A percentile compares a stretch with the other conserved stretches of the same genome.
Evolutionary conservation across 2,329 filamentous ascomycete species (phyloP).

Genomic region (Aspergillus ochraceoroseus): DNA sequence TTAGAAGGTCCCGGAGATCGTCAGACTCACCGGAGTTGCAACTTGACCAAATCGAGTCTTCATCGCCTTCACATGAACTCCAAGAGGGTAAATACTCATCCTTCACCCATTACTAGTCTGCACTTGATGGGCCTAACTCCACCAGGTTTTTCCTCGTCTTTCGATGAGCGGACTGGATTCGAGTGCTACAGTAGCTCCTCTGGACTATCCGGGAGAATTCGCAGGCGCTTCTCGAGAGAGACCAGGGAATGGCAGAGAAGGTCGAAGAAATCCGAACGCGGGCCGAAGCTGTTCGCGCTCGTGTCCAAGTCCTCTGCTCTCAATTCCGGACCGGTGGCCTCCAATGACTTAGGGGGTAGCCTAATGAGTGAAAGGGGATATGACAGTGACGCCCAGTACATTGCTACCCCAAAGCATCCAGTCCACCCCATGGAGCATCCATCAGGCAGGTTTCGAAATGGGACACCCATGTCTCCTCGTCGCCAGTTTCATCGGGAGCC

Average conservation of each 20-base stretch:
- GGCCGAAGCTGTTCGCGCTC: conserved; percentile 18
- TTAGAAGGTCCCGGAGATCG: conserved; percentile 19
- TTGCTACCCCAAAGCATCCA: conserved; percentile 32
- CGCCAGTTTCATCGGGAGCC: conserved; percentile 9
- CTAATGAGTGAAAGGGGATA: conserved; percentile 39
- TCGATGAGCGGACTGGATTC: conserved; percentile 8
- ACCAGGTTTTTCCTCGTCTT: conserved; percentile 11
- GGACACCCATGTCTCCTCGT: conserved; percentile 10
- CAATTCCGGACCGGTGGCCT: conserved; percentile 6
- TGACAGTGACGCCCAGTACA: conserved; percentile 42
- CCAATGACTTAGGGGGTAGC: conserved; percentile 30
- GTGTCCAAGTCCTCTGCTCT: conserved; percentile 17
- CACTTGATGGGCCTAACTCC: conserved; percentile 1
- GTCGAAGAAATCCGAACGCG: conserved; percentile 15
- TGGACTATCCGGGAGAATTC: conserved; percentile 30
- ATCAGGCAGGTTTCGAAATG: conserved; percentile 9
- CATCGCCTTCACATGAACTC: conserved; percentile 1
- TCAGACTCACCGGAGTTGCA: conserved; percentile 18
- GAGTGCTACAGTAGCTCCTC: conserved; percentile 16
- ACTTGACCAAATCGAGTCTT: conserved; percentile 5
- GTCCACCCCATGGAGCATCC: conserved; percentile 15
- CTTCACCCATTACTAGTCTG: conserved; percentile 5
- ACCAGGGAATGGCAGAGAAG: conserved; percentile 19
- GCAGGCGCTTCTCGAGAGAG: conserved; percentile 34
- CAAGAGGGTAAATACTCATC: conserved; percentile 19